phyloP scores from a whole-genome alignment of 768 basidiomycete genomes.

The Lentinula guzmanii region DNA sequence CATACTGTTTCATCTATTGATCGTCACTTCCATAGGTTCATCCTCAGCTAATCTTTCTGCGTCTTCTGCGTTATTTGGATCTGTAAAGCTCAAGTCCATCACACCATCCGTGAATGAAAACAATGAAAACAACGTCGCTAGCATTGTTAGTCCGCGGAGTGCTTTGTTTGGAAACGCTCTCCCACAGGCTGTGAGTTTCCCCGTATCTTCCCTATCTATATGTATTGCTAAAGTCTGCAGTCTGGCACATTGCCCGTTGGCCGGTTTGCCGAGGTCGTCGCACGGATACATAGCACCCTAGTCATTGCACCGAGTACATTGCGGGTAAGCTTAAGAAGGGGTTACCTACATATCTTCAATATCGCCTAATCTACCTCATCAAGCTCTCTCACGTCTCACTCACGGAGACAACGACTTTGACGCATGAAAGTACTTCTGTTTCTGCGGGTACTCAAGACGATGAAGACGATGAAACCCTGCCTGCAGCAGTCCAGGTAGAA shows the following conservation, averaged over 20 bases:
- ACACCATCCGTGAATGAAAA: background rate
- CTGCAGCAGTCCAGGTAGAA: constrained; percentile 46
- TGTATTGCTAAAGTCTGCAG: background rate
- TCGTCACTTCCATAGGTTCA: constrained; percentile 5
- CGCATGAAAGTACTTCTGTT: background rate
- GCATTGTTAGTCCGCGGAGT: constrained; percentile 29
- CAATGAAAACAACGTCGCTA: background rate
- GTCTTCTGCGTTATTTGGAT: constrained; percentile 21
- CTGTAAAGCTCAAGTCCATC: constrained; percentile 10
- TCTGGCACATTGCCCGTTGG: background rate
- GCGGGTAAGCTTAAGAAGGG: background rate
- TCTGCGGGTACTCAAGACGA: constrained; percentile 11
- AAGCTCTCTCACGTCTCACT: background rate
- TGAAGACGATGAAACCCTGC: background rate
- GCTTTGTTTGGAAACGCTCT: constrained; percentile 37
- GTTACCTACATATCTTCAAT: background rate
- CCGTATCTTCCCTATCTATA: background rate
- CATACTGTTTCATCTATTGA: background rate
- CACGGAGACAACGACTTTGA: background rate
- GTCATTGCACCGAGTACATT: constrained; percentile 43
- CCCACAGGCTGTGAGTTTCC: background rate
- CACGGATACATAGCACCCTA: constrained; percentile 63
- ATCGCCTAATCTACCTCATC: background rate
- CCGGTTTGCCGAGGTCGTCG: constrained; percentile 48
- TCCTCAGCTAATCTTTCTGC: background rate